A percentile compares a stretch with the other conserved stretches of the same genome.
These are phyloP conservation scores for Macrocybe gigantea DNA, from an alignment of 768 basidiomycete genomes.

Conservation along the genomic window DNA sequence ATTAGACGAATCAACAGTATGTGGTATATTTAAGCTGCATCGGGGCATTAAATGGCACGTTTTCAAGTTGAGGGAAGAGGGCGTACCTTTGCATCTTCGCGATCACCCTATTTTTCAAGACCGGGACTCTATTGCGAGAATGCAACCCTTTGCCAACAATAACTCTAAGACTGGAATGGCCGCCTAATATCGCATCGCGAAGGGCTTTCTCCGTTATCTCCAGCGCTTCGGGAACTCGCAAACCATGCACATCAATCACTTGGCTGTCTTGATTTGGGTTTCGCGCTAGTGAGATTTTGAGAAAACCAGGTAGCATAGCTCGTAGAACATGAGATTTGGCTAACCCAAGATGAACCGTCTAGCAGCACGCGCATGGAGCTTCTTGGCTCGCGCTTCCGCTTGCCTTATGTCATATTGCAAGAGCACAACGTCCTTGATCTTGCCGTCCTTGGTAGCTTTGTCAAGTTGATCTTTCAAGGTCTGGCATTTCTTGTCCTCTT, in stretches of 20 bases:
- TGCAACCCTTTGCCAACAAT: slow-evolving; percentile 81
- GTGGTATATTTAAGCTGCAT: slow-evolving; percentile 49
- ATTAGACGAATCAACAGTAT: slow-evolving; percentile 57
- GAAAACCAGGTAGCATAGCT: slow-evolving; percentile 1
- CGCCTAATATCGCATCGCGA: slow-evolving; percentile 28
- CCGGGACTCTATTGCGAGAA: slow-evolving; percentile 61
- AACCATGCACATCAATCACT: slow-evolving; percentile 45
- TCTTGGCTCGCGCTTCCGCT: slow-evolving; percentile 25
- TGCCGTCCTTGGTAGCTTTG: slow-evolving; percentile 22
- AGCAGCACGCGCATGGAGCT: slow-evolving; percentile 40
- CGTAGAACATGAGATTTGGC: slow-evolving; percentile 6
- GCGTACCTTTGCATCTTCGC: slow-evolving; percentile 5
- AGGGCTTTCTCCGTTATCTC: slow-evolving; percentile 37
- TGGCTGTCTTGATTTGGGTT: slow-evolving; percentile 27
- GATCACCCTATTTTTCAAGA: slow-evolving; percentile 67
- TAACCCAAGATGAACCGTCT: slow-evolving; percentile 38
- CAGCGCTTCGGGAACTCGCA: slow-evolving; percentile 41
- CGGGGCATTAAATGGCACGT: neutral
- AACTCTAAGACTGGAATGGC: slow-evolving; percentile 28
- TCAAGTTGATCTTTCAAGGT: slow-evolving; percentile 21
- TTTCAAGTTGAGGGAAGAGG: neutral
- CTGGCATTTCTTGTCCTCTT: slow-evolving; percentile 24
- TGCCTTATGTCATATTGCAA: slow-evolving; percentile 31
- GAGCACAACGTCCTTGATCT: slow-evolving; percentile 32
- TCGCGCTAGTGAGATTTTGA: slow-evolving; percentile 22